Conservation (phyloP, 2,329 filamentous ascomycete genomes). For the Ophiostoma himal-ulmi region DNA sequence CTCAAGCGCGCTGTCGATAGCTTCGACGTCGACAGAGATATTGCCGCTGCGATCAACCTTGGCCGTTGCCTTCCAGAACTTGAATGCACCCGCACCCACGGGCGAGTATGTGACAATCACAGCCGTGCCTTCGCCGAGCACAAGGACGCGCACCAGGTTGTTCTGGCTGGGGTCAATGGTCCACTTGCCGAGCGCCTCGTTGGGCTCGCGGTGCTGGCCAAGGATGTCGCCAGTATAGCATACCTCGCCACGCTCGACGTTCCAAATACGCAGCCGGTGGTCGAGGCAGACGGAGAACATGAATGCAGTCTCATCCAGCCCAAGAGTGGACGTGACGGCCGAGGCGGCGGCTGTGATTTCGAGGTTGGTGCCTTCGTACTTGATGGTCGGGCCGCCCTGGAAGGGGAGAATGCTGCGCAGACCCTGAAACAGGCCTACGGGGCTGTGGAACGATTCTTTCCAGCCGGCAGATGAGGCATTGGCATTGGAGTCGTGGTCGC, state of each 20-base stretch:
- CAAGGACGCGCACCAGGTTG: slow-evolving; percentile 68
- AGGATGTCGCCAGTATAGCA: slow-evolving; percentile 73
- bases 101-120: slow-evolving; percentile 80
- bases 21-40: slow-evolving; percentile 53
- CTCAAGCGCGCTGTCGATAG: slow-evolving; percentile 49
- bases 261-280: slow-evolving; percentile 85
- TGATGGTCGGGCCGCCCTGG: slow-evolving; percentile 57
- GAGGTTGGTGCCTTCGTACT: slow-evolving; percentile 58
- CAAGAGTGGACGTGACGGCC: slow-evolving; percentile 49
- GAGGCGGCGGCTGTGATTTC: slow-evolving; percentile 64
- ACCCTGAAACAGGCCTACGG: slow-evolving; percentile 65
- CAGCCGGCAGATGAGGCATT: slow-evolving; percentile 38
- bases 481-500: slow-evolving; percentile 41
- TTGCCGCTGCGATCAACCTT: slow-evolving; percentile 48
- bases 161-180: slow-evolving; percentile 72
- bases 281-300: slow-evolving; percentile 81
- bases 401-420: slow-evolving; percentile 62
- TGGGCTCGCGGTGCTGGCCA: slow-evolving; percentile 57
- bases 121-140: slow-evolving; percentile 47
- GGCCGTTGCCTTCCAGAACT: slow-evolving; percentile 75
- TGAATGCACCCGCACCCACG: slow-evolving; percentile 82
- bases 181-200: slow-evolving; percentile 64
- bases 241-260: slow-evolving; percentile 72
- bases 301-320: slow-evolving; percentile 45
- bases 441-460: slow-evolving; percentile 68